These are phyloP conservation scores for Willaertia magna DNA, from an alignment of 208 protist species.

Conservation along the genomic window DNA sequence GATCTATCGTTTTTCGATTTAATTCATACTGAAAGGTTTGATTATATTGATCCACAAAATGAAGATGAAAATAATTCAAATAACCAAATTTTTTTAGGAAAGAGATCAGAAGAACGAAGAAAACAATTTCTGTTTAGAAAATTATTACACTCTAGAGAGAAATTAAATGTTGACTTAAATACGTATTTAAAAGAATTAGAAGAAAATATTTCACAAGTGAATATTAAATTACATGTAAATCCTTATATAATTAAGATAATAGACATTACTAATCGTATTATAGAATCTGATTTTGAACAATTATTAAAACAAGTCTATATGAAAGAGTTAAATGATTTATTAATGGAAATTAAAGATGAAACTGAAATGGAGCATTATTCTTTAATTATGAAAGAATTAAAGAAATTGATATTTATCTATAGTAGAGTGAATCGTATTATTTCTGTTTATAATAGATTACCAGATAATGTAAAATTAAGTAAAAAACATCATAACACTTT, in stretches of 20 bases:
- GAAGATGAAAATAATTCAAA: not conserved
- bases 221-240: not conserved
- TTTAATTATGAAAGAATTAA: not conserved
- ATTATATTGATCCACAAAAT: not conserved
- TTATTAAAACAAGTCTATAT: not conserved
- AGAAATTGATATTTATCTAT: not conserved
- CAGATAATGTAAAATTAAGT: not conserved
- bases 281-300: not conserved
- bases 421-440: not conserved
- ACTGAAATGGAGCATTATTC: not conserved
- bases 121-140: not conserved
- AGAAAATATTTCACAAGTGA: not conserved
- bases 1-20: not conserved
- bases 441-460: not conserved
- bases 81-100: not conserved
- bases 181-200: not conserved
- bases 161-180: not conserved
- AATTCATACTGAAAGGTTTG: not conserved
- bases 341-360: not conserved
- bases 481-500: not conserved
- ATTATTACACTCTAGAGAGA: not conserved
- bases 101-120: not conserved
- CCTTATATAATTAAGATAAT: too few species aligned
- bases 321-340: not conserved
- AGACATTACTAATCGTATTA: too few species aligned